These are phyloP conservation scores for Leucosporidium creatinivorum DNA, from an alignment of 768 basidiomycete genomes.

Conservation along the genomic window DNA sequence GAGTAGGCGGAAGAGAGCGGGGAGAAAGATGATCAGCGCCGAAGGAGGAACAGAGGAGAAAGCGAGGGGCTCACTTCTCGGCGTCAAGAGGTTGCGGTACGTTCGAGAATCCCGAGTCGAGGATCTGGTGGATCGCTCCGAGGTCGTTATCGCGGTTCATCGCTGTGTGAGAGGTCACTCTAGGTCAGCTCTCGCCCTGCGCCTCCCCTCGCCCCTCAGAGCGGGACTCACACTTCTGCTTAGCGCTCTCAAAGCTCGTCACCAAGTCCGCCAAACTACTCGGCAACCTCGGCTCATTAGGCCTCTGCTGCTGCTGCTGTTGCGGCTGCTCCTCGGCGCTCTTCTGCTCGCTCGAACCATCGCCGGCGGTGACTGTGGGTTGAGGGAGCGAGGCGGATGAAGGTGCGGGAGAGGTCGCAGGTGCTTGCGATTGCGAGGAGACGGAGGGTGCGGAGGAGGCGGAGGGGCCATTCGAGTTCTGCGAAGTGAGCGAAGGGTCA, in stretches of 20 bases:
- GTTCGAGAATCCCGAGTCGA: conserved; percentile 82
- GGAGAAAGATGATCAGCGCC: neutral
- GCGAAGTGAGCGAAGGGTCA: neutral
- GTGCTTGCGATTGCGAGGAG: conserved; percentile 6
- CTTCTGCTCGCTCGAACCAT: neutral
- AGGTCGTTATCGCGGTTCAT: conserved; percentile 53
- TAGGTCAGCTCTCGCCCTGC: neutral
- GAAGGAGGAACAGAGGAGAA: neutral
- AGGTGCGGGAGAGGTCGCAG: conserved; percentile 4
- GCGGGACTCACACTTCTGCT: conserved; percentile 78
- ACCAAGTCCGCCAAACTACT: conserved; percentile 86
- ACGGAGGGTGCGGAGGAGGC: conserved; percentile 1
- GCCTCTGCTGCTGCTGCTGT: conserved; percentile 28
- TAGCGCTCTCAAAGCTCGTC: conserved; percentile 87
- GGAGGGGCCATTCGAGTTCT: neutral
- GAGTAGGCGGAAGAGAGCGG: too few relatives aligned
- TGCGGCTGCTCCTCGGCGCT: neutral
- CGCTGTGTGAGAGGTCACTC: conserved; percentile 19
- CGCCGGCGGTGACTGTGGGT: neutral
- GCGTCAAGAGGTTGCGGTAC: conserved; percentile 90
- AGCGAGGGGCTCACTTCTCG: conserved; percentile 60
- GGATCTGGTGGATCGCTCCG: conserved; percentile 81
- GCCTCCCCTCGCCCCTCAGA: neutral
- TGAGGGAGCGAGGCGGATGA: neutral
- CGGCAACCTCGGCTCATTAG: conserved; percentile 51